Evolutionary conservation across 768 basidiomycete species (phyloP).

Genomic region (Gautieria morchelliformis): DNA sequence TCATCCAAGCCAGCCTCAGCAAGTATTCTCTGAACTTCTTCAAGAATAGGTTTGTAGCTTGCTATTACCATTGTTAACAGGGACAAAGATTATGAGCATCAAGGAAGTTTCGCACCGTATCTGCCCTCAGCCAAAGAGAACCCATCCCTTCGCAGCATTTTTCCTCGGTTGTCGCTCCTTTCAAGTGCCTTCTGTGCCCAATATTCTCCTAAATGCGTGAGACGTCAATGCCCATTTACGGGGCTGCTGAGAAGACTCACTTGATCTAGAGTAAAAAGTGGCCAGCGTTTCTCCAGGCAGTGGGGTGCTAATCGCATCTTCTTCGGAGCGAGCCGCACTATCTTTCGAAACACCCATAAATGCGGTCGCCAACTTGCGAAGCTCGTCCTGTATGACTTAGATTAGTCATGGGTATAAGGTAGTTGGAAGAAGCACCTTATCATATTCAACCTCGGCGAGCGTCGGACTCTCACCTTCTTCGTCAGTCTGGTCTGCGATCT

Average conservation of each 20-base stretch:
- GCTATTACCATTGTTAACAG: slow-evolving; percentile 26
- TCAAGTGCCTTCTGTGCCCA: slow-evolving; percentile 69
- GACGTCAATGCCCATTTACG: not conserved
- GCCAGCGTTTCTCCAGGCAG: slow-evolving; percentile 78
- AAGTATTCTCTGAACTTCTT: slow-evolving; percentile 76
- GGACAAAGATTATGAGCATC: not conserved
- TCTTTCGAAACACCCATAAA: slow-evolving; percentile 53
- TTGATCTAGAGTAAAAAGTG: slow-evolving; percentile 72
- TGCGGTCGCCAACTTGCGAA: slow-evolving; percentile 34
- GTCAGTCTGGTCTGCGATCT: slow-evolving; percentile 20
- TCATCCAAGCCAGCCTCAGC: slow-evolving; percentile 79
- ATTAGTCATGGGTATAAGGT: not conserved
- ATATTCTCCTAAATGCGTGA: slow-evolving; percentile 44
- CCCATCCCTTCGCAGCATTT: slow-evolving; percentile 66
- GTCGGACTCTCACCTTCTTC: not conserved
- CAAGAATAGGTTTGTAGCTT: slow-evolving; percentile 72
- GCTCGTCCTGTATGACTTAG: slow-evolving; percentile 20
- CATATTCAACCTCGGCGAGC: slow-evolving; percentile 11
- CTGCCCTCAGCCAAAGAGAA: slow-evolving; percentile 66
- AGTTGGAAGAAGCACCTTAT: slow-evolving; percentile 9
- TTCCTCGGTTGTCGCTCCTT: slow-evolving; percentile 58
- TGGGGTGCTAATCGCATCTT: slow-evolving; percentile 71
- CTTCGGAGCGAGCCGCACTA: slow-evolving; percentile 41
- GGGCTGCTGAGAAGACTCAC: slow-evolving; percentile 30
- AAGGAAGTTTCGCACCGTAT: slow-evolving; percentile 39